phyloP scores from a whole-genome alignment of 108 stramenopile genomes.

The Aureococcus anophagefferens region DNA sequence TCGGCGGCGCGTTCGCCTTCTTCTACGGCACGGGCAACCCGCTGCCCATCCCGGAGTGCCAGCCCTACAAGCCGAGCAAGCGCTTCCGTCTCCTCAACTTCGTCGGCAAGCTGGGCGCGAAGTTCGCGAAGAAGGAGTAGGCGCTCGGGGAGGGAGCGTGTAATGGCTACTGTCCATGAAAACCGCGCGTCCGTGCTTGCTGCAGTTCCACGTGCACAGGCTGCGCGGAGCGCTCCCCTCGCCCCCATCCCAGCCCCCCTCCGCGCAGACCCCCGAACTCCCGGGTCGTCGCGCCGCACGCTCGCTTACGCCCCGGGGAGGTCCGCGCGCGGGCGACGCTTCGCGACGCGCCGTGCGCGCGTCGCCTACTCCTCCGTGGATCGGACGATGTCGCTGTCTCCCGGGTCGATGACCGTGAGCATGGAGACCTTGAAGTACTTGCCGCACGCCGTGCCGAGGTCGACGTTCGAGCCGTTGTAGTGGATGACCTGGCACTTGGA shows the following conservation, averaged over 20 bases:
- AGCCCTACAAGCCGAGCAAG: conserved; percentile 50
- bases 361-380: too few species aligned
- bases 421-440: conserved; percentile 93
- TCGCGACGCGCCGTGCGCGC: too few species aligned
- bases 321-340: too few species aligned
- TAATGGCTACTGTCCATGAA: too few species aligned
- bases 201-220: too few species aligned
- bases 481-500: conserved; percentile 90
- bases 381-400: conserved; percentile 68
- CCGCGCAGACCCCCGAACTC: too few species aligned
- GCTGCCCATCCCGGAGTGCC: conserved; percentile 54
- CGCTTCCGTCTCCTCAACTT: conserved; percentile 37
- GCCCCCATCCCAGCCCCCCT: too few species aligned
- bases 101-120: conserved; percentile 25
- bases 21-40: conserved; percentile 60
- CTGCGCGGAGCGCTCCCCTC: too few species aligned
- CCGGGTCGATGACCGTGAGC: conserved; percentile 73
- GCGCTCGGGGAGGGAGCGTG: too few species aligned
- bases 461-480: conserved; percentile 89
- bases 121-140: conserved; percentile 13
- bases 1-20: conserved; percentile 63
- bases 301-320: too few species aligned
- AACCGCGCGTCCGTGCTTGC: too few species aligned
- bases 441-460: conserved; percentile 94
- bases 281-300: too few species aligned